Conservation (phyloP, 2,329 filamentous ascomycete species). For the Gaeumannomyces tritici region DNA sequence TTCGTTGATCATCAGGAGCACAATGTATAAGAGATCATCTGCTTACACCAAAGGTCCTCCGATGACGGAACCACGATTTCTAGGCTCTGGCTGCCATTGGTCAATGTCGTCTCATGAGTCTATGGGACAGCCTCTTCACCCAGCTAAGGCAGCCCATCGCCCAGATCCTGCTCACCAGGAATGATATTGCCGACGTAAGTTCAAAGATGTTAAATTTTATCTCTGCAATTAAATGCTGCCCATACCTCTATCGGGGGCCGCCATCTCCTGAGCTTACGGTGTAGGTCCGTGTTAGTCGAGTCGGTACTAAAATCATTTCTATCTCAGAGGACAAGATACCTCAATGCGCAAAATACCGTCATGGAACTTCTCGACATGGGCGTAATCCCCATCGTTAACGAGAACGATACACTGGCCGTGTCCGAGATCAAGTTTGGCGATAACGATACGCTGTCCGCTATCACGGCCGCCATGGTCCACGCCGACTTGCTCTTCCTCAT, state of each 20-base stretch:
- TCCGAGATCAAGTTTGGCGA: conserved; percentile 99
- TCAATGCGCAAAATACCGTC: conserved; percentile 95
- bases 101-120: conserved; percentile 86
- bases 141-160: conserved; percentile 86
- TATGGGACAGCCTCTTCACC: conserved; percentile 89
- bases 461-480: conserved; percentile 94
- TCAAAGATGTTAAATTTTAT: conserved; percentile 4
- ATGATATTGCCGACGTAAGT: conserved; percentile 86
- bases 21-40: neutral
- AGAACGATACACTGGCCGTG: conserved; percentile 94
- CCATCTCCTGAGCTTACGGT: conserved; percentile 5
- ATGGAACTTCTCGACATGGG: conserved; percentile 85
- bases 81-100: conserved; percentile 89
- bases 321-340: conserved; percentile 71
- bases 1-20: neutral
- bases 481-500: conserved; percentile 95
- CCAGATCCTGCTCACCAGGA: conserved; percentile 87
- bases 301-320: neutral
- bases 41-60: neutral
- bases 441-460: conserved; percentile 94
- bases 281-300: neutral
- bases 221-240: neutral
- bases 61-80: neutral
- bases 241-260: neutral
- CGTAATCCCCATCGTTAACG: conserved; percentile 96